phyloP scores from a whole-genome alignment of 140 eudicot genomes.

The Ambrosia hybrid region DNA sequence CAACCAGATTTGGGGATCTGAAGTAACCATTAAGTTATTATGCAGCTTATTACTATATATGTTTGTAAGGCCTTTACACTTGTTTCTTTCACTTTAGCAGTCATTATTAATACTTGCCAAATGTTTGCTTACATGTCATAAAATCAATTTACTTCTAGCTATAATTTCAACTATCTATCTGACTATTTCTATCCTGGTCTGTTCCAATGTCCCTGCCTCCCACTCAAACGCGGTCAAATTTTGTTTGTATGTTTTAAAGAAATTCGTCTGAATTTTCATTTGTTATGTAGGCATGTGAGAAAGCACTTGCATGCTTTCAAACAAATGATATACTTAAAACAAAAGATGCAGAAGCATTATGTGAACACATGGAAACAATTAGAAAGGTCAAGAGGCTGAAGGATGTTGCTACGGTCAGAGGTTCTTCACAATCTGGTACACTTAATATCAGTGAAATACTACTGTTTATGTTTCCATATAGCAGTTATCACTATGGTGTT shows the following conservation, averaged over 20 bases:
- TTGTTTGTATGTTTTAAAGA: background rate
- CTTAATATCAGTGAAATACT: constrained; percentile 7
- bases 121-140: constrained; percentile 17
- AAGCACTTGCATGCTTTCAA: constrained; percentile 39
- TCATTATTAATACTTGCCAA: constrained; percentile 3
- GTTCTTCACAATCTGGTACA: constrained; percentile 73
- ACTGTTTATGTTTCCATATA: background rate
- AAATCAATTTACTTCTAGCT: constrained; percentile 3
- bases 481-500: background rate
- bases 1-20: constrained; percentile 14
- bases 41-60: background rate
- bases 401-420: constrained; percentile 52
- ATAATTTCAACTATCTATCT: background rate
- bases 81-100: constrained; percentile 3
- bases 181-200: background rate
- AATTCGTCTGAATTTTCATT: constrained; percentile 3
- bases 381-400: constrained; percentile 54
- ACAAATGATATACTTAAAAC: constrained; percentile 21
- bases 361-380: constrained; percentile 34
- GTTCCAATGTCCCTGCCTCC: too few species aligned
- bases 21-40: constrained; percentile 13
- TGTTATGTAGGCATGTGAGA: constrained; percentile 66
- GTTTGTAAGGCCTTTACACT: constrained; percentile 7
- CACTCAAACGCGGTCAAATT: background rate
- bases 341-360: constrained; percentile 26